These are phyloP conservation scores for Zygosaccharomyces rouxii DNA, from an alignment of 805 yeast species.

Conservation along the genomic window DNA sequence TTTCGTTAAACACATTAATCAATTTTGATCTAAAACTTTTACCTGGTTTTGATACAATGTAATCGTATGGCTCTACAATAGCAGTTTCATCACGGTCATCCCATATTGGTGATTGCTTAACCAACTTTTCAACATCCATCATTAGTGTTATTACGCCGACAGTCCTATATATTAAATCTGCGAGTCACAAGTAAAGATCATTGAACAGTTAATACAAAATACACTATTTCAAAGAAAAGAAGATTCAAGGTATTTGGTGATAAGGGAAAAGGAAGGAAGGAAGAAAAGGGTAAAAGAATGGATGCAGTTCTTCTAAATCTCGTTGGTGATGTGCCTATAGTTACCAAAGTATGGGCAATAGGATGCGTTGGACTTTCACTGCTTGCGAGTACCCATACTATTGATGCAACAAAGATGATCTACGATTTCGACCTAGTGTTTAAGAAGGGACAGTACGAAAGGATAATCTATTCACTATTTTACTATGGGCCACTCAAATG, in stretches of 20 bases:
- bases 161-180: neutral
- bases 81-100: conserved; percentile 28
- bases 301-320: conserved; percentile 29
- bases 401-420: conserved; percentile 32
- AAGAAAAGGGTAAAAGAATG: conserved; percentile 17
- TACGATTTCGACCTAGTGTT: conserved; percentile 40
- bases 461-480: conserved; percentile 38
- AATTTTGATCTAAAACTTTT: conserved; percentile 50
- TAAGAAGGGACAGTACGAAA: conserved; percentile 36
- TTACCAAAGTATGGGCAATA: conserved; percentile 38
- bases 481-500: conserved; percentile 36
- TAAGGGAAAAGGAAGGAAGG: neutral
- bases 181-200: neutral
- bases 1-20: conserved; percentile 50
- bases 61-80: conserved; percentile 44
- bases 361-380: conserved; percentile 37
- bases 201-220: too few relatives aligned
- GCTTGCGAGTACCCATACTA: conserved; percentile 33
- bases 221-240: neutral
- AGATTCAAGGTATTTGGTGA: neutral
- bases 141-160: neutral
- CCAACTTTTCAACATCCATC: conserved; percentile 12
- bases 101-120: conserved; percentile 28
- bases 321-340: conserved; percentile 36
- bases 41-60: conserved; percentile 49